Evolutionary conservation across 2,329 filamentous ascomycete species (phyloP), one percentile per base, ranked within the genome.

Genomic region (Aureobasidium subglaciale): DNA sequence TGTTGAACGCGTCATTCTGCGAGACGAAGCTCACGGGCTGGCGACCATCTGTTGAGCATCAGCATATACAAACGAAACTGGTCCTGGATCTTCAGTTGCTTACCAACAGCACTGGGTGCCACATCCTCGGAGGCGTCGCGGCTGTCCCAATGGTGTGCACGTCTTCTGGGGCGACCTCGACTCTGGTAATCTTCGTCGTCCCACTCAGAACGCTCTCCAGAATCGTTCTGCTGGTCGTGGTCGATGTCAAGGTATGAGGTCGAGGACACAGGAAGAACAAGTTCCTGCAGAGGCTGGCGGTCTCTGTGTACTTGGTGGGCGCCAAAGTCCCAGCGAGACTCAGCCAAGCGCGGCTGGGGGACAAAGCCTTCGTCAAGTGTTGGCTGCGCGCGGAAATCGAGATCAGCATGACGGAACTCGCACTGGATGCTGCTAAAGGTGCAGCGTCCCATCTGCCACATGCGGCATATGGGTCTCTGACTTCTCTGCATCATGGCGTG

Each of bases 381-480:
- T 20, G 50, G 50, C 15, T 24, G 50, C 29, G 50, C 18, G 25
- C 2, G 8, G 27, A n/a, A 10, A 25, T n/a, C 20, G 8, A 10
- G 27, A 18, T 42, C 29, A 3, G 15, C 37, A 20, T 54, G 50
- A 10, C 50, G 32, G 16, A 43, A 54, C 2, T 32, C 22, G 16
- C 50, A 54, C 50, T 54, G 50, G 38, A 54, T 42, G 27, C 38
- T 54, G 38, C n/a, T 54, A 10, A 54, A 20, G 7, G 18, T 13
- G 29, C 38, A 54, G 30, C 50, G 50, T 27, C 50, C 50, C 29
- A 30, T 43, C 50, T 42, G 38, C 37, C 38, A 54, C 38, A 54
- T 42, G 9, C 29, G 27, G 15, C 50, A 54, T 3, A 43, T n/a
- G 15, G 50, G 50, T n/a, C 50, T 54, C 15, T 35, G 29, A 22